phyloP scores from a whole-genome alignment of 768 basidiomycete species.

The Naganishia kalamii region DNA sequence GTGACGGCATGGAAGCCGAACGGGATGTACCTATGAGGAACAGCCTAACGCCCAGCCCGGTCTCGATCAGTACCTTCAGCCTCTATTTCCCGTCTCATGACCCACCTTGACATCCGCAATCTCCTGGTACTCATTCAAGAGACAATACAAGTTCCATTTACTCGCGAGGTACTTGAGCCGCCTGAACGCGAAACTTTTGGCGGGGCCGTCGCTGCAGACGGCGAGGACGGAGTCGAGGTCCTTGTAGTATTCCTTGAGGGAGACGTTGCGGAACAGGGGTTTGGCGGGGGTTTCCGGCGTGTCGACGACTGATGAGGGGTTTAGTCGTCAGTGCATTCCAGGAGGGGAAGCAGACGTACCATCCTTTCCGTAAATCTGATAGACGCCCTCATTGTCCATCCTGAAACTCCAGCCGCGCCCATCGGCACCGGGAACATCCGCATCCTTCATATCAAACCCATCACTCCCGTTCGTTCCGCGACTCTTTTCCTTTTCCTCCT shows the following conservation, averaged over 20 bases:
- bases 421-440: constrained; percentile 63
- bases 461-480: constrained; percentile 26
- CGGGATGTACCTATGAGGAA: constrained; percentile 66
- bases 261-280: constrained; percentile 72
- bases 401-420: constrained; percentile 56
- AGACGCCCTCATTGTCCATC: constrained; percentile 84
- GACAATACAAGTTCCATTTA: constrained; percentile 87
- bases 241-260: constrained; percentile 87
- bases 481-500: constrained; percentile 24
- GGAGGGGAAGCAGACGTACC: constrained; percentile 10
- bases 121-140: constrained; percentile 90
- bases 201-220: constrained; percentile 89
- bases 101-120: constrained; percentile 91
- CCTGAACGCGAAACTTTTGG: constrained; percentile 90
- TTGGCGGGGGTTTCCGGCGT: constrained; percentile 44
- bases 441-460: constrained; percentile 62
- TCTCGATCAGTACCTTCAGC: background rate
- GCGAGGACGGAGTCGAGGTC: constrained; percentile 86
- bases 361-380: constrained; percentile 61
- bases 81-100: background rate
- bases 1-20: background rate
- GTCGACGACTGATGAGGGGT: background rate
- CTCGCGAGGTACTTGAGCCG: constrained; percentile 82
- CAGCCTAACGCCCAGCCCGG: constrained; percentile 50
- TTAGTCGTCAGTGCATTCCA: constrained; percentile 19